Evolutionary conservation across 768 basidiomycete genomes (phyloP).

Genomic region (Tubosaeta sp.): DNA sequence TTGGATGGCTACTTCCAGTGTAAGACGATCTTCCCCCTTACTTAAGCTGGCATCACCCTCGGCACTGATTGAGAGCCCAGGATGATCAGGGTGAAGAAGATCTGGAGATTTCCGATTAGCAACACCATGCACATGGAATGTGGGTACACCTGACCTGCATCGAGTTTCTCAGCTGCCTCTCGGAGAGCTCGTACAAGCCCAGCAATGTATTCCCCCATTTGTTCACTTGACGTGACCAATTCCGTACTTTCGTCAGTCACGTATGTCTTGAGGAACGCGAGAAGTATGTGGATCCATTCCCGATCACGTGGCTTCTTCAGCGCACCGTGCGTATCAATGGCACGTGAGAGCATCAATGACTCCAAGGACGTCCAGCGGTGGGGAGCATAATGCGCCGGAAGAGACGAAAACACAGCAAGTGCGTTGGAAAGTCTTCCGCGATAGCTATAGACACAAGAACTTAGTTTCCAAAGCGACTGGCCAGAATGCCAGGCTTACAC

Average conservation of each 20-base stretch:
- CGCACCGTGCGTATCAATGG: conserved; percentile 60
- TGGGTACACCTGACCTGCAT: conserved; percentile 41
- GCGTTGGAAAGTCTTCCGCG: conserved; percentile 62
- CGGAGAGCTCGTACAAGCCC: conserved; percentile 48
- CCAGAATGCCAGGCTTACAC: conserved; percentile 51
- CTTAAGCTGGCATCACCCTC: conserved; percentile 44
- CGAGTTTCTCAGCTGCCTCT: conserved; percentile 46
- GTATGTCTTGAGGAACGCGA: conserved; percentile 72
- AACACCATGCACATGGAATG: background rate
- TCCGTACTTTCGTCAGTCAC: conserved; percentile 52
- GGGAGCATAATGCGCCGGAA: conserved; percentile 84
- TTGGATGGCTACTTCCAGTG: conserved; percentile 51
- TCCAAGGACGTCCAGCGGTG: conserved; percentile 80
- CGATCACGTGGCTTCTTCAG: conserved; percentile 57
- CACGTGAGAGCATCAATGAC: conserved; percentile 71
- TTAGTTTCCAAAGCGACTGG: conserved; percentile 8
- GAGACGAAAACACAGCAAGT: conserved; percentile 64
- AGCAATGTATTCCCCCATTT: conserved; percentile 48
- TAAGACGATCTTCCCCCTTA: conserved; percentile 63
- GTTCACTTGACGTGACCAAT: conserved; percentile 49
- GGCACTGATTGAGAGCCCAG: conserved; percentile 54
- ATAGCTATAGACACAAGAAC: conserved; percentile 42
- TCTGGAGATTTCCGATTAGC: conserved; percentile 41
- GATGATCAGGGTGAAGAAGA: conserved; percentile 62
- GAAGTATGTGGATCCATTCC: conserved; percentile 77